These are phyloP conservation scores for Saksenaea oblongispora DNA, from an alignment of 371 early-diverging fungal species.

Conservation along the genomic window DNA sequence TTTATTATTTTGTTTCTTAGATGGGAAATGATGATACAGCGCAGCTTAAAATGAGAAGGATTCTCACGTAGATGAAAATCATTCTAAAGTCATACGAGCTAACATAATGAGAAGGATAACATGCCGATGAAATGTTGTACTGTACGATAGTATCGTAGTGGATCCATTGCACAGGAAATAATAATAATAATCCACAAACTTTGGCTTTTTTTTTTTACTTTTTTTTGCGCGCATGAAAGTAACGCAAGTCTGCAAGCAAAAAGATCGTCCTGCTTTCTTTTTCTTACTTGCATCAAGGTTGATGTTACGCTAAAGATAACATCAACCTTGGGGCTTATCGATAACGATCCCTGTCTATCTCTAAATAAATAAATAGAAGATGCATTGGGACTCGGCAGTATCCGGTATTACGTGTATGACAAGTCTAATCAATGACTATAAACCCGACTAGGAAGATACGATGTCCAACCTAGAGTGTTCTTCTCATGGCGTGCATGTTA, in stretches of 20 bases:
- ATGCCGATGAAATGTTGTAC: neutral
- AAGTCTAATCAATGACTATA: neutral
- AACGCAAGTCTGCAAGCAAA: neutral
- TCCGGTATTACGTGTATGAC: neutral
- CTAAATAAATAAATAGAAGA: neutral
- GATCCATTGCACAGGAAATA: neutral
- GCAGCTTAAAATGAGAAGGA: neutral
- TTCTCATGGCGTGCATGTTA: neutral
- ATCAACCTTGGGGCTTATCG: neutral
- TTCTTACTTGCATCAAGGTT: no score
- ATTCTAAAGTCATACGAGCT: neutral
- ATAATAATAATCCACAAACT: neutral
- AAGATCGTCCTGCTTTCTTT: no score
- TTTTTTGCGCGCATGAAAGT: neutral
- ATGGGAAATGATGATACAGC: no score
- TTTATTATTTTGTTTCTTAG: no score
- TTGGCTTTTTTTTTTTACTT: neutral
- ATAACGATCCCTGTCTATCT: neutral
- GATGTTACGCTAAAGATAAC: no score
- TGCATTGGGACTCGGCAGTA: neutral
- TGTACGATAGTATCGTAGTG: neutral
- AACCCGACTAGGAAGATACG: neutral
- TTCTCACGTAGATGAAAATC: constrained; percentile 1
- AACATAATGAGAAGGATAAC: constrained; percentile 1
- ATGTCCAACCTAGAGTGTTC: no score